A percentile compares a stretch with the other conserved stretches of the same genome.
Conservation (phyloP, 1,284 basidiomycete species). For the Rhizoctonia solani region DNA sequence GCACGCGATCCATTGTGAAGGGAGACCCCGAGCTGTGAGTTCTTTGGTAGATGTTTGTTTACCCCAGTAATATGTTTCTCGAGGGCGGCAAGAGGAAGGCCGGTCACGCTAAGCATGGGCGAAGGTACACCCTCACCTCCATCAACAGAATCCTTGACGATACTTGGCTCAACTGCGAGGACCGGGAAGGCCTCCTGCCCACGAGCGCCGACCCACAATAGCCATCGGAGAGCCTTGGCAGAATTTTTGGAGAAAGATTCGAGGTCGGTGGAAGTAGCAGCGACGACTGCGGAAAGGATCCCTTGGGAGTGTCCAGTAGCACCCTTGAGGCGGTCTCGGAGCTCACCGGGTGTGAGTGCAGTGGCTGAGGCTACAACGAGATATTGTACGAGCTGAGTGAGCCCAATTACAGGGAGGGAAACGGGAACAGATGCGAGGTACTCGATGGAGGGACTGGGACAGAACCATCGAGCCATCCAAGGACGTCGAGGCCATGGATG, state of each 20-base stretch:
- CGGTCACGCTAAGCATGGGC: constrained; percentile 92
- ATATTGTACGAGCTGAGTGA: constrained; percentile 95
- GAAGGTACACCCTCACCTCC: constrained; percentile 92
- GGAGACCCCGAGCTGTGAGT: constrained; percentile 82
- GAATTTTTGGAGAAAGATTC: constrained; percentile 77
- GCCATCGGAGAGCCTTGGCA: constrained; percentile 83
- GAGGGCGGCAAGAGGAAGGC: constrained; percentile 77
- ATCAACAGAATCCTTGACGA: constrained; percentile 86
- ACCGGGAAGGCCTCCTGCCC: constrained; percentile 96
- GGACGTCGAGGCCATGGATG: constrained; percentile 78
- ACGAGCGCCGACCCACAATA: constrained; percentile 92
- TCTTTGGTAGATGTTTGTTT: constrained; percentile 80
- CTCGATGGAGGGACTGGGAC: constrained; percentile 72
- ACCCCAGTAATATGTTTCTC: constrained; percentile 85
- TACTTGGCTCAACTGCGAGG: constrained; percentile 83
- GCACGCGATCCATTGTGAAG: constrained; percentile 90
- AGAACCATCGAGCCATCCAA: constrained; percentile 81
- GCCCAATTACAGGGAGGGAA: constrained; percentile 92
- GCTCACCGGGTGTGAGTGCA: constrained; percentile 76
- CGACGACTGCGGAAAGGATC: constrained; percentile 87
- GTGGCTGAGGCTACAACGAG: constrained; percentile 77
- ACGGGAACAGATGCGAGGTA: constrained; percentile 96
- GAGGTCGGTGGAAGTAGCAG: constrained; percentile 79
- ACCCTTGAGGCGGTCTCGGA: constrained; percentile 77
- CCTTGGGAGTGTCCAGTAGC: constrained; percentile 98